Percentiles rank a stretch among this genome's conserved stretches.
These are phyloP conservation scores for Sonneratia caseolaris DNA, from an alignment of 345 rosid genomes.

Conservation along the genomic window DNA sequence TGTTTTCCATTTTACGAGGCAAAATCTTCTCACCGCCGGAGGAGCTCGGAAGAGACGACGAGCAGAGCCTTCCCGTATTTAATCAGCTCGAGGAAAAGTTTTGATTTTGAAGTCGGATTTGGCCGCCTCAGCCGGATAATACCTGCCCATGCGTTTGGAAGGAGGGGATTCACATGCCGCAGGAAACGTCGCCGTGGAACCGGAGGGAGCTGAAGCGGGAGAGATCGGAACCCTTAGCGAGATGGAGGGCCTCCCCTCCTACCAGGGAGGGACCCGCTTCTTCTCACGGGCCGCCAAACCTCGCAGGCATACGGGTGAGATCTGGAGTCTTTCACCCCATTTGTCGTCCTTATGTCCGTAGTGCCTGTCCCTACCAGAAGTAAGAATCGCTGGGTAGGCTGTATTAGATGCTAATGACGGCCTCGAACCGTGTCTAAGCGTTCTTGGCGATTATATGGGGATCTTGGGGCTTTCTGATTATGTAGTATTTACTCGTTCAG, in stretches of 20 bases:
- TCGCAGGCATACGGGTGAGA: slow-evolving; percentile 66
- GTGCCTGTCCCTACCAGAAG: slow-evolving; percentile 15
- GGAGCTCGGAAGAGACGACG: background rate
- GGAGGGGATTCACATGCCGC: slow-evolving; percentile 67
- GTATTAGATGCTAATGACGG: background rate
- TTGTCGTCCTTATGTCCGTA: background rate
- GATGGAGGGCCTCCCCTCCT: slow-evolving; percentile 71
- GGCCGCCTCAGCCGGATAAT: background rate
- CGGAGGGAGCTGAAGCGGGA: slow-evolving; percentile 94
- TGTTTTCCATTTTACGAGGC: background rate
- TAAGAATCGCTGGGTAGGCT: background rate
- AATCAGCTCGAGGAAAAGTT: too few species aligned
- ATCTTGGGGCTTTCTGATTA: background rate
- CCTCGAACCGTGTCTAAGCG: background rate
- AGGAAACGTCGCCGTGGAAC: slow-evolving; percentile 84
- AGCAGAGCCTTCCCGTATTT: background rate
- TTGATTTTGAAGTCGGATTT: background rate
- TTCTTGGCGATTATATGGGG: background rate
- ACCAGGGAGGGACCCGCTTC: slow-evolving; percentile 39
- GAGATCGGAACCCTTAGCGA: slow-evolving; percentile 46
- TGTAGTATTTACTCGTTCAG: background rate
- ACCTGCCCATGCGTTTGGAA: slow-evolving; percentile 34
- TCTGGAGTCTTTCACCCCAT: slow-evolving; percentile 33
- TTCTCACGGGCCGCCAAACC: slow-evolving; percentile 10
- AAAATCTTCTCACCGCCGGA: background rate